Percentiles rank a stretch among this genome's conserved stretches.
These are phyloP conservation scores for Thielaviopsis ethacetica DNA, from an alignment of 2,329 filamentous ascomycete genomes.

Conservation along the genomic window DNA sequence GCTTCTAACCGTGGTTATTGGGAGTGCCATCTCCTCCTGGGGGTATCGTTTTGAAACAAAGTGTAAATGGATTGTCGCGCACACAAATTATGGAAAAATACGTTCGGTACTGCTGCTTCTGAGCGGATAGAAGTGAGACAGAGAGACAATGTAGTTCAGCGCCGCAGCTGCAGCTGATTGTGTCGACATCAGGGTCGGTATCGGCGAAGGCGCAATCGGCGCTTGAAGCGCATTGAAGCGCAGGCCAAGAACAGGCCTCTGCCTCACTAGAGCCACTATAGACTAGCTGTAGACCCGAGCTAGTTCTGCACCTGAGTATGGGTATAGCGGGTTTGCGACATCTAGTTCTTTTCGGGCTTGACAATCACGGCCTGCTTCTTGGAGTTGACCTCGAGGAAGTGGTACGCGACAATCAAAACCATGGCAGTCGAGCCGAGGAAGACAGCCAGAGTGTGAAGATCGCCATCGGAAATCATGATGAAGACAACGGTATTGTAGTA, in stretches of 20 bases:
- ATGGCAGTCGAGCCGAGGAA: constrained; percentile 82
- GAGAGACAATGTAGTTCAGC: not conserved
- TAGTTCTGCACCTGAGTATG: not conserved
- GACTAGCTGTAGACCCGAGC: not conserved
- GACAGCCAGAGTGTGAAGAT: constrained; percentile 81
- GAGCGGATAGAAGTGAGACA: not conserved
- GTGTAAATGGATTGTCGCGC: not conserved
- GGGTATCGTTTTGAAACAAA: constrained; percentile 2
- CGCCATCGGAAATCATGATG: constrained; percentile 86
- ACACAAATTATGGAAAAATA: not conserved
- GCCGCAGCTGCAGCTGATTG: not conserved
- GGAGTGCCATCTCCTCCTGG: constrained; percentile 3
- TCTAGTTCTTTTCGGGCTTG: constrained; percentile 9
- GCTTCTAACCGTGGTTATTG: constrained; percentile 3
- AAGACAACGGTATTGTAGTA: constrained; percentile 2
- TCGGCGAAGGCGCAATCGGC: not conserved
- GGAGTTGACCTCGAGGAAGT: constrained; percentile 93
- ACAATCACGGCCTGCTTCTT: constrained; percentile 6
- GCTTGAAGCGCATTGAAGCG: not conserved
- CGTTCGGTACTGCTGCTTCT: not conserved
- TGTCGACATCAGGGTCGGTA: not conserved
- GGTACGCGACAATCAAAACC: constrained; percentile 86
- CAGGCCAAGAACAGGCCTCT: not conserved
- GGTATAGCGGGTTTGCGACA: not conserved
- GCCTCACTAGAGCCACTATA: not conserved